A percentile compares a stretch with the other conserved stretches of the same genome.
These are phyloP conservation scores for Stylonectria norvegica DNA, from an alignment of 2,329 filamentous ascomycete genomes.

Conservation along the genomic window DNA sequence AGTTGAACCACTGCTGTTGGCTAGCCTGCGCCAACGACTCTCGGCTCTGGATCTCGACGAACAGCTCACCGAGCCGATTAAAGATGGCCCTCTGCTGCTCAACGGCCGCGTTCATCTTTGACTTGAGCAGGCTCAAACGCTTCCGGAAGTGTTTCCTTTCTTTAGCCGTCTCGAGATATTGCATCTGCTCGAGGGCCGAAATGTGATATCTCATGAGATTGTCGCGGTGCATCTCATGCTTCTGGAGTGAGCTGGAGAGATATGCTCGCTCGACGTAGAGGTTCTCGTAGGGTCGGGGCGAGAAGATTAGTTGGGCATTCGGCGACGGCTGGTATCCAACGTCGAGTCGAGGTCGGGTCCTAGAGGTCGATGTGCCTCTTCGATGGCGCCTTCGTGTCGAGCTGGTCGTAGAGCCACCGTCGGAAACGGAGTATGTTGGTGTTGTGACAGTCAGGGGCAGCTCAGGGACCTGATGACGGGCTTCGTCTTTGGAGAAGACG, in stretches of 20 bases:
- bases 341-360: conserved; percentile 2
- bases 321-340: conserved; percentile 4
- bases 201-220: conserved; percentile 40
- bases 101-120: conserved; percentile 42
- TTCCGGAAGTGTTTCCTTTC: conserved; percentile 37
- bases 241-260: conserved; percentile 40
- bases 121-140: conserved; percentile 39
- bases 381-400: conserved; percentile 7
- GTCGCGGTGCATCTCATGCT: conserved; percentile 36
- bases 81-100: conserved; percentile 46
- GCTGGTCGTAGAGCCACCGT: background rate
- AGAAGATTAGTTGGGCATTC: conserved; percentile 26
- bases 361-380: conserved; percentile 13
- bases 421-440: conserved; percentile 7
- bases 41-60: conserved; percentile 46
- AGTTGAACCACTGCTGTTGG: conserved; percentile 17
- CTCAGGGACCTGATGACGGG: conserved; percentile 7
- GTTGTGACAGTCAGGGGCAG: conserved; percentile 8
- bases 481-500: conserved; percentile 7
- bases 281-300: conserved; percentile 39
- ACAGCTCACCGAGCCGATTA: conserved; percentile 46
- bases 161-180: conserved; percentile 21
- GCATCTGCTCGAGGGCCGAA: conserved; percentile 33
- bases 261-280: conserved; percentile 47
- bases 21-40: conserved; percentile 37